phyloP scores from a whole-genome alignment of 768 basidiomycete species.

The Termitomyces sp. region DNA sequence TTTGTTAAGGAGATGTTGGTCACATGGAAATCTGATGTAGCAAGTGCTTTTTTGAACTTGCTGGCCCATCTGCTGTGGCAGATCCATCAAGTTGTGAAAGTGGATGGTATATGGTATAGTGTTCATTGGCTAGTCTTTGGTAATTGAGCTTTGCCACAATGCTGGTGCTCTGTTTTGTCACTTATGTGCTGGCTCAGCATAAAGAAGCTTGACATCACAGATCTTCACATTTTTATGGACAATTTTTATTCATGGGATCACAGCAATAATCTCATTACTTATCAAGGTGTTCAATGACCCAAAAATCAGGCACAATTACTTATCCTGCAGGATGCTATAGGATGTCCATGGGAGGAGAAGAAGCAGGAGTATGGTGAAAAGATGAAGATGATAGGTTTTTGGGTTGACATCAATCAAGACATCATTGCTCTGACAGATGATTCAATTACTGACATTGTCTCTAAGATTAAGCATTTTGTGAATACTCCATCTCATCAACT shows the following conservation, averaged over 20 bases:
- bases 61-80: constrained; percentile 33
- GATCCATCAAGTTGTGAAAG: constrained; percentile 25
- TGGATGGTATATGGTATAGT: constrained; percentile 15
- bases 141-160: constrained; percentile 20
- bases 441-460: too few relatives aligned
- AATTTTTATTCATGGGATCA: not conserved
- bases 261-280: too few relatives aligned
- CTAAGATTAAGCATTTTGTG: too few relatives aligned
- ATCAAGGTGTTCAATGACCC: too few relatives aligned
- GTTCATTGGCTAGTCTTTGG: constrained; percentile 24
- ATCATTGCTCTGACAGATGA: too few relatives aligned
- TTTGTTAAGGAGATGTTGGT: constrained; percentile 20
- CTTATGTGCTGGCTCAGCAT: constrained; percentile 24
- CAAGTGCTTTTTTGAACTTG: constrained; percentile 26
- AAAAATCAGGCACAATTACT: too few relatives aligned
- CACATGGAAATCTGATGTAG: constrained; percentile 18
- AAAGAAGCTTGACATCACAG: constrained; percentile 12
- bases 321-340: too few relatives aligned
- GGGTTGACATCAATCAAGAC: too few relatives aligned
- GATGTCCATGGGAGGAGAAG: too few relatives aligned
- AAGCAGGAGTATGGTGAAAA: too few relatives aligned
- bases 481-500: too few relatives aligned
- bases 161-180: constrained; percentile 23
- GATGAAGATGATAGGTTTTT: too few relatives aligned
- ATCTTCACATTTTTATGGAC: constrained; percentile 27